Base-by-base conservation (phyloP, 148 eudicot species). In the Vaccinium corymbosum region DNA sequence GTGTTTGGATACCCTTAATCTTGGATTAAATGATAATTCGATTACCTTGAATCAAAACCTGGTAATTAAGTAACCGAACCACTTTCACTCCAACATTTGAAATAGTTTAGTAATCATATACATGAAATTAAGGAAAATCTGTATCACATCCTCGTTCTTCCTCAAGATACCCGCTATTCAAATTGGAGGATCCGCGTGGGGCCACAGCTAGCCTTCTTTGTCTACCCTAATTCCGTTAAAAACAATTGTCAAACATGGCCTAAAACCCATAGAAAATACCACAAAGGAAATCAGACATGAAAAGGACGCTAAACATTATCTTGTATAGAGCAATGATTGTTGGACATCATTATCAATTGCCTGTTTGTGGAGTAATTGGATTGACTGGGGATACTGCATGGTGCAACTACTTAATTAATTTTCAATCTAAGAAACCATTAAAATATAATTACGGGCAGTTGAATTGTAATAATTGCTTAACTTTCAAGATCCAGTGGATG, bases 241-340 rank as follows among this genome's bases (percentile, higher is more conserved):
- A 35, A 35, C 38, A 35, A 68, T 68, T 27, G 35, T 68, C 73
- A 68, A 68, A 68, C 73, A 29, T 68, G 73, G 73, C 73, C 73
- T 68, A 68, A 68, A 12, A 27, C 17, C 29, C 73, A 25, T 20
- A 20, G 53, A 17, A 42, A 46, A 75, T 1, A 48, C 9, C 7
- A 7, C 0, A 22, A 9, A 46, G 78, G 53, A 75, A 46, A 75
- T 20, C 78, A 11, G 53, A 75, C 15, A 7, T 46, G 78, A 42
- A 46, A 19, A 74, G 10, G 78, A 75, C 78, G 8, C 51, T 7
- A 62, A 62, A 46, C 15, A 20, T 74, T 74, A 74, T 74, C 25
- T 19, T 46, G 46, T 42, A 9, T 15, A 20, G 42, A 2, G 10
- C 49, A 7, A 6, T 1, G 27, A 9, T 66, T 66, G 29, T 13